Percentiles rank a stretch among this genome's conserved stretches.
Evolutionary conservation across 441 rosid genomes (phyloP).

Genomic region (Gossypium aridum): DNA sequence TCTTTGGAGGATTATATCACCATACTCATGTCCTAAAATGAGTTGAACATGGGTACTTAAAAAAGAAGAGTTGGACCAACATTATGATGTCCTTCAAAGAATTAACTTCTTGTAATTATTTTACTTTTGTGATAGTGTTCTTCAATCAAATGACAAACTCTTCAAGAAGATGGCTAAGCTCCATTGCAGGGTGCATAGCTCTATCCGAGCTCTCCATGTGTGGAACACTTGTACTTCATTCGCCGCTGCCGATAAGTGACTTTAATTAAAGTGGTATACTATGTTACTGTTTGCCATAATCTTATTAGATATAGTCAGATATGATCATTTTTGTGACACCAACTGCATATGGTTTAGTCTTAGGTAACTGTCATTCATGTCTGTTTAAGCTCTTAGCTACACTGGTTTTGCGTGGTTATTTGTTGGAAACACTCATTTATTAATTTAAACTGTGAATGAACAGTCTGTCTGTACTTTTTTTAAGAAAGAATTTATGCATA

Average conservation of each 20-base stretch:
- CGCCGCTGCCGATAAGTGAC: neutral
- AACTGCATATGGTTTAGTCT: conserved; percentile 4
- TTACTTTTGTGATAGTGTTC: neutral
- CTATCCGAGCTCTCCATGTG: neutral
- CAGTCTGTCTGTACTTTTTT: neutral
- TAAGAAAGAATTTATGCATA: too few species aligned
- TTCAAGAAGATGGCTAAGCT: neutral
- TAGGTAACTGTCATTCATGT: conserved; percentile 11
- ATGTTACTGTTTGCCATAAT: conserved; percentile 17
- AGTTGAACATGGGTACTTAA: neutral
- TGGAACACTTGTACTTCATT: neutral
- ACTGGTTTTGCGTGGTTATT: neutral
- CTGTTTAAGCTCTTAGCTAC: conserved; percentile 13
- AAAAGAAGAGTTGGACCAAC: neutral
- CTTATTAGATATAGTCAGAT: conserved; percentile 15
- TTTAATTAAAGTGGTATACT: neutral
- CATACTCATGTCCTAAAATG: neutral
- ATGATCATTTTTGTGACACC: neutral
- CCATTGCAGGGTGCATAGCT: neutral
- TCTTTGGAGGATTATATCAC: neutral
- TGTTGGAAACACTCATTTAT: conserved; percentile 11
- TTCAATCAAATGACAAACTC: neutral
- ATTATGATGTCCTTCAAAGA: neutral
- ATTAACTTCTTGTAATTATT: neutral
- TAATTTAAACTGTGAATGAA: neutral